phyloP scores from a whole-genome alignment of 768 basidiomycete genomes.

The Russula abietina region DNA sequence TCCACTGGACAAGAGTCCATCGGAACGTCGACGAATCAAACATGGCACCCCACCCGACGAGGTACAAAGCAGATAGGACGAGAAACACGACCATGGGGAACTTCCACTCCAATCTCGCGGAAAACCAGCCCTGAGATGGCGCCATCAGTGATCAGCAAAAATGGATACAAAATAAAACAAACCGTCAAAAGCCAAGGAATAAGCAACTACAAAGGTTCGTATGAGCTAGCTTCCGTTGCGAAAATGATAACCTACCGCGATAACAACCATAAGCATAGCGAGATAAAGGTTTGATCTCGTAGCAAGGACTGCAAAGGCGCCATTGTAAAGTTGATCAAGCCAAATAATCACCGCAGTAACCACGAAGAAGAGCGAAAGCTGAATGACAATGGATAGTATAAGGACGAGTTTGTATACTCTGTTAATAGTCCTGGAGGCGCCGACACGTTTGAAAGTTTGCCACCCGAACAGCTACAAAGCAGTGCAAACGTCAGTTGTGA shows the following conservation, averaged over 20 bases:
- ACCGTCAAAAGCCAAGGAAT: constrained; percentile 65
- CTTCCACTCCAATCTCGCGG: constrained; percentile 60
- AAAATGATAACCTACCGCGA: constrained; percentile 44
- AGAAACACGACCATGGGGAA: constrained; percentile 60
- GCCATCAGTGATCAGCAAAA: not conserved
- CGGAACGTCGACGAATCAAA: constrained; percentile 68
- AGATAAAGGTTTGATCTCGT: constrained; percentile 45
- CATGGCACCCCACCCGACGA: constrained; percentile 66
- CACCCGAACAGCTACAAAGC: constrained; percentile 60
- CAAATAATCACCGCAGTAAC: constrained; percentile 61
- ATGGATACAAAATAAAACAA: constrained; percentile 21
- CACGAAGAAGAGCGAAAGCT: constrained; percentile 76
- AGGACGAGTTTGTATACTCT: constrained; percentile 69
- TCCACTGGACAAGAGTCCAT: constrained; percentile 70
- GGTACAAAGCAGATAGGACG: constrained; percentile 50
- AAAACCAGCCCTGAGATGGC: constrained; percentile 60
- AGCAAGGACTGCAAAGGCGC: constrained; percentile 51
- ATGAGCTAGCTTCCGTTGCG: constrained; percentile 9
- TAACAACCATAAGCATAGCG: constrained; percentile 47
- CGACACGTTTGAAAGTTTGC: constrained; percentile 85
- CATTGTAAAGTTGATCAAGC: constrained; percentile 71
- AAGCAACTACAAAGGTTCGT: constrained; percentile 41
- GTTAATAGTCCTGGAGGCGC: constrained; percentile 68
- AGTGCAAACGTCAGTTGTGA: not conserved
- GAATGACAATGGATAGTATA: constrained; percentile 62